A percentile compares a stretch with the other conserved stretches of the same genome.
Conservation (phyloP, 2,329 filamentous ascomycete genomes). For the Aspergillus luchuensis region DNA sequence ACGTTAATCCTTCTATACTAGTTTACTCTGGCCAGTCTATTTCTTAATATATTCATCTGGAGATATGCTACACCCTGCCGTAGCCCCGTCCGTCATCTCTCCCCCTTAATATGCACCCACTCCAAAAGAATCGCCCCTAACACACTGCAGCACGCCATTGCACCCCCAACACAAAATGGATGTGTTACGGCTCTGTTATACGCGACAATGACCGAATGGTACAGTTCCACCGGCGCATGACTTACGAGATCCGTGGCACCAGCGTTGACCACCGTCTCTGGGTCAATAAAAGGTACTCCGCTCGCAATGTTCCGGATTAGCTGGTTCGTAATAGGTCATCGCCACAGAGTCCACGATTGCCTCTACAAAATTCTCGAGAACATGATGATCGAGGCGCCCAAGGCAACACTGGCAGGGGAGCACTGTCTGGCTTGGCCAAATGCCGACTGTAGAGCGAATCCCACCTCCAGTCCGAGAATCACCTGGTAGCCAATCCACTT, state of each 20-base stretch:
- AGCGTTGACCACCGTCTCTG: too few relatives aligned
- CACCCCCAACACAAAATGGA: not conserved
- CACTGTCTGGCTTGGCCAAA: conserved; percentile 6
- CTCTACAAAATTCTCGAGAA: conserved; percentile 10
- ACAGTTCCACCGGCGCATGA: too few relatives aligned
- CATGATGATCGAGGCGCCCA: conserved; percentile 14
- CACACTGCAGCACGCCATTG: not conserved
- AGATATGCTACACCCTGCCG: too few relatives aligned
- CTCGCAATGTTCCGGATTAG: conserved; percentile 1
- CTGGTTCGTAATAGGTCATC: conserved; percentile 20
- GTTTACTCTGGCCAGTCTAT: too few relatives aligned
- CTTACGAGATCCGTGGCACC: too few relatives aligned
- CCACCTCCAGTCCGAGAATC: conserved; percentile 10
- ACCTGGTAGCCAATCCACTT: conserved; percentile 16
- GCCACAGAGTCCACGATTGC: conserved; percentile 16
- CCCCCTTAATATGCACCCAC: not conserved
- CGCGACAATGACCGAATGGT: not conserved
- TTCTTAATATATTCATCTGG: too few relatives aligned
- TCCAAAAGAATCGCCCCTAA: not conserved
- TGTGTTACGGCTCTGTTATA: not conserved
- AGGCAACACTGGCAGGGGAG: conserved; percentile 9
- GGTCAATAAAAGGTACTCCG: not conserved
- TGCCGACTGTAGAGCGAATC: not conserved
- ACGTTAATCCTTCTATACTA: too few relatives aligned
- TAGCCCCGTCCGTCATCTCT: not conserved